Evolutionary conservation across 768 basidiomycete genomes (phyloP).

Genomic region (Boletus huronensis): DNA sequence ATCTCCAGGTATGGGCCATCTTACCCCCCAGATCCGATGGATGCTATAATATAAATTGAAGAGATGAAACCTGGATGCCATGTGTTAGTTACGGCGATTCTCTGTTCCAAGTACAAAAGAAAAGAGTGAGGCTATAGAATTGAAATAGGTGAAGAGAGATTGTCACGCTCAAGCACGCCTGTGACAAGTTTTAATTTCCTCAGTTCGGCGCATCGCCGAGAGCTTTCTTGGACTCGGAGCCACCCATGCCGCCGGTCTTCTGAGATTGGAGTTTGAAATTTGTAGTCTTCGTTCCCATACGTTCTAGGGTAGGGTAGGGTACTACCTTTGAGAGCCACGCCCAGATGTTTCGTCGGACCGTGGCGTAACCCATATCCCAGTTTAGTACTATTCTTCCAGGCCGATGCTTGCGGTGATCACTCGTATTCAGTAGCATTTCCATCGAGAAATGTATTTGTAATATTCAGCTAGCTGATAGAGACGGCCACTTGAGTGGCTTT

Average conservation of each 20-base stretch:
- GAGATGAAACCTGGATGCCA: not conserved
- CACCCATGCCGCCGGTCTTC: not conserved
- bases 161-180: not conserved
- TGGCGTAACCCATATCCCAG: no score
- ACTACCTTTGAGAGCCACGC: no score
- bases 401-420: no score
- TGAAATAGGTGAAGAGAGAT: not conserved
- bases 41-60: not conserved
- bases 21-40: not conserved
- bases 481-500: no score
- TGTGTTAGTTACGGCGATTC: not conserved
- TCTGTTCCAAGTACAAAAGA: not conserved
- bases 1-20: not conserved
- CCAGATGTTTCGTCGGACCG: no score
- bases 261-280: not conserved
- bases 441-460: no score
- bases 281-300: no score
- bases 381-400: no score
- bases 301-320: no score
- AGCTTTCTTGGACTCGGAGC: not conserved
- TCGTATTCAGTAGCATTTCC: no score
- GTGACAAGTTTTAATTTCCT: not conserved
- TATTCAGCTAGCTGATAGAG: no score
- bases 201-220: not conserved
- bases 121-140: not conserved